These are phyloP conservation scores for Arthromyces matolae DNA, from an alignment of 768 basidiomycete genomes.

Conservation along the genomic window DNA sequence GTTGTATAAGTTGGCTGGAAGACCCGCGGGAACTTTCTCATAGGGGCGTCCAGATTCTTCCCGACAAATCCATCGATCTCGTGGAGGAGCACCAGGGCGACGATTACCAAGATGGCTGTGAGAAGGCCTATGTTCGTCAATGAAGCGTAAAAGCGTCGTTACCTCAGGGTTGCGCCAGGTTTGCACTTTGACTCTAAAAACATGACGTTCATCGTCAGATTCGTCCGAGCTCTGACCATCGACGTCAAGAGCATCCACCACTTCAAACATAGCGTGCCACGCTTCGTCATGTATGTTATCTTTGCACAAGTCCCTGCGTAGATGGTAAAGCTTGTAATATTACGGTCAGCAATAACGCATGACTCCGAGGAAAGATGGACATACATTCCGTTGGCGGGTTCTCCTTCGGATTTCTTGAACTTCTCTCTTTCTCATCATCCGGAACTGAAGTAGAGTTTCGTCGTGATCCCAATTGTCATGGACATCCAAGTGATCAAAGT, in stretches of 20 bases:
- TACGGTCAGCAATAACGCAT: no score
- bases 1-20: no score
- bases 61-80: background rate
- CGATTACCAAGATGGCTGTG: background rate
- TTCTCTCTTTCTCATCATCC: background rate
- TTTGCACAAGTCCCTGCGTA: background rate
- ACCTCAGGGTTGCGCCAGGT: background rate
- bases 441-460: no score
- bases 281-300: background rate
- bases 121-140: background rate
- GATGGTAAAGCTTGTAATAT: background rate
- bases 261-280: background rate
- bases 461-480: no score
- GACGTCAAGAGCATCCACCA: background rate
- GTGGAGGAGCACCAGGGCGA: background rate
- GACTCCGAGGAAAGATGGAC: no score
- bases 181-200: background rate
- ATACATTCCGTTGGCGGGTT: no score
- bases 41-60: no score
- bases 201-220: background rate
- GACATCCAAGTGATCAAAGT: no score
- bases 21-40: no score
- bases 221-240: slow-evolving; percentile 3
- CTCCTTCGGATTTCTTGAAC: no score
- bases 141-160: background rate